A percentile compares a stretch with the other conserved stretches of the same genome.
Conservation (phyloP, 2,329 filamentous ascomycete genomes). For the Conoideocrella luteorostrata region DNA sequence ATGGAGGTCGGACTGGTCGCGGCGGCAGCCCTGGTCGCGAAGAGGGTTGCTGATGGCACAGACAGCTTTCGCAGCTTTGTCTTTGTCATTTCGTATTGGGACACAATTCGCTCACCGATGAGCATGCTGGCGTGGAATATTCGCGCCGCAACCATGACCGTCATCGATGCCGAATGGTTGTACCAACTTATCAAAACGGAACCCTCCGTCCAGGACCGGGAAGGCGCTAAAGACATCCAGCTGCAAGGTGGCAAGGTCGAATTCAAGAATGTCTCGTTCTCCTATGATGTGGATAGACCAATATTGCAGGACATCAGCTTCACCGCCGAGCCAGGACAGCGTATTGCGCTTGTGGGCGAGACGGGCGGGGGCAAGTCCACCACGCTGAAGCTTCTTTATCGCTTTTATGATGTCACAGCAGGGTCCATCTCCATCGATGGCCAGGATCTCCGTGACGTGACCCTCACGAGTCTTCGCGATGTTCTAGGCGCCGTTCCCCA, state of each 20-base stretch:
- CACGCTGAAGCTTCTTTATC: constrained; percentile 52
- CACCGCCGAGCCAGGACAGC: constrained; percentile 43
- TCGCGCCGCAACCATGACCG: constrained; percentile 26
- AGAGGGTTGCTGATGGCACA: constrained; percentile 20
- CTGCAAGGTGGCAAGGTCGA: constrained; percentile 42
- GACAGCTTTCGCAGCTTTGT: constrained; percentile 42
- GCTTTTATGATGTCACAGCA: constrained; percentile 51
- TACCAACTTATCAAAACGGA: constrained; percentile 51
- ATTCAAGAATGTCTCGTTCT: constrained; percentile 48
- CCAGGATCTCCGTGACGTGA: constrained; percentile 53
- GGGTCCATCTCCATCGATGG: constrained; percentile 53
- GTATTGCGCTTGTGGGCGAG: constrained; percentile 54
- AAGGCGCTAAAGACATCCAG: constrained; percentile 36
- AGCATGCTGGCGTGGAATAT: constrained; percentile 24
- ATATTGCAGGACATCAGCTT: constrained; percentile 45
- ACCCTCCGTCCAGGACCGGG: constrained; percentile 44
- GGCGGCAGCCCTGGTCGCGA: constrained; percentile 6
- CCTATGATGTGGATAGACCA: constrained; percentile 46
- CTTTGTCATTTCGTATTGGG: constrained; percentile 61
- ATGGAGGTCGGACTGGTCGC: constrained; percentile 14
- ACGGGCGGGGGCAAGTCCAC: constrained; percentile 59
- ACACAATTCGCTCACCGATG: constrained; percentile 32
- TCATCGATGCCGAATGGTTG: constrained; percentile 61
- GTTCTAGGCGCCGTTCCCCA: constrained; percentile 59
- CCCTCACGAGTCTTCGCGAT: constrained; percentile 49